Conservation (phyloP, 345 rosid species). For the Raphanus raphanistrum region DNA sequence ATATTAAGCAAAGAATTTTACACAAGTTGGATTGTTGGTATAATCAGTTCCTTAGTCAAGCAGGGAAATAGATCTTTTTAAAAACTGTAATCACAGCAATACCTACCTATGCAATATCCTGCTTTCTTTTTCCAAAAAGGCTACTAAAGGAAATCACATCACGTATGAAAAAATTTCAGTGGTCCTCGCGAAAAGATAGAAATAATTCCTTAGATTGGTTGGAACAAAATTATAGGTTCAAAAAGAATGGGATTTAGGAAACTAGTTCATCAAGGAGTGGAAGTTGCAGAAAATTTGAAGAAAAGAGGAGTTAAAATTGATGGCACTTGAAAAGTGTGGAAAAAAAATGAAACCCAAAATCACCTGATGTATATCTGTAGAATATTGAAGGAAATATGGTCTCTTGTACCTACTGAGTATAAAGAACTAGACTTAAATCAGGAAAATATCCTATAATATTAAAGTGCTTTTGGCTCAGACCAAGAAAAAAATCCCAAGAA, state of each 20-base stretch:
- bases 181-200: neutral
- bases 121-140: neutral
- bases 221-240: no score
- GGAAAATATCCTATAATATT: neutral
- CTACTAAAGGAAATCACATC: neutral
- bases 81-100: neutral
- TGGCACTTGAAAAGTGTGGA: neutral
- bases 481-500: neutral
- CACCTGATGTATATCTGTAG: neutral
- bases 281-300: neutral
- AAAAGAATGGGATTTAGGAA: no score
- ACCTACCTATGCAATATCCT: neutral
- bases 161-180: neutral
- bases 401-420: neutral
- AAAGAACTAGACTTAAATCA: neutral
- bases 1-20: neutral
- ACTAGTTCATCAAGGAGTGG: neutral
- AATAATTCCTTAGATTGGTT: no score
- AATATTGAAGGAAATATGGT: neutral
- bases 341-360: neutral
- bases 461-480: neutral
- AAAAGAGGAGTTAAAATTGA: neutral
- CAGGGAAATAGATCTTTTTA: neutral
- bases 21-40: neutral
- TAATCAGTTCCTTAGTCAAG: neutral